Evolutionary conservation across 148 eudicot species (phyloP).

Genomic region (Camellia lanceoleosa): DNA sequence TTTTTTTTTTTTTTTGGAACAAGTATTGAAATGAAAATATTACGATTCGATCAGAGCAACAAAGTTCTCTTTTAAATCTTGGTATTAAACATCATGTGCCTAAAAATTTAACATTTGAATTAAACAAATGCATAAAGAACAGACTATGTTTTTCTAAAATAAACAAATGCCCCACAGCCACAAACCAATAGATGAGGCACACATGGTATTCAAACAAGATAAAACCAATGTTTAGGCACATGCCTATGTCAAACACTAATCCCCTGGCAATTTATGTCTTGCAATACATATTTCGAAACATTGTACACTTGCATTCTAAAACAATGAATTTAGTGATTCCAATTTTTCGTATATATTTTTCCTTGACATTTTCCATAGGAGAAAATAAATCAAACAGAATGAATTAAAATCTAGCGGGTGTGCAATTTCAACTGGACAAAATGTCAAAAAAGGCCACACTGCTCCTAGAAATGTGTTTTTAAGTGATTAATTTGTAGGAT

Average conservation of each 20-base stretch:
- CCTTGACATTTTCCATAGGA: neutral
- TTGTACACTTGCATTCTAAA: neutral
- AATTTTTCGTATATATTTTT: too few relatives aligned
- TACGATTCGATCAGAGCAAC: neutral
- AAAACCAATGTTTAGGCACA: neutral
- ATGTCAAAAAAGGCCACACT: too few relatives aligned
- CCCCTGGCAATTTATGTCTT: too few relatives aligned
- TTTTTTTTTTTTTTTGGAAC: too few relatives aligned
- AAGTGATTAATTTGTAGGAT: neutral
- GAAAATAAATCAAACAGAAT: neutral
- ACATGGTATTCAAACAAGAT: neutral
- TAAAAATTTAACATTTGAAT: constrained; percentile 2
- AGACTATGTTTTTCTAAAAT: neutral
- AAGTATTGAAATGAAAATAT: neutral
- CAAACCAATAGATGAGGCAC: neutral
- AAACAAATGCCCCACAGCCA: neutral
- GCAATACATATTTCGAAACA: neutral
- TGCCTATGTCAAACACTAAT: neutral
- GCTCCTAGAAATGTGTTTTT: too few relatives aligned
- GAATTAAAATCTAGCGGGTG: too few relatives aligned
- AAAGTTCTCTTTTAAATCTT: neutral
- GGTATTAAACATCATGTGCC: neutral
- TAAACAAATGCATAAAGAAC: neutral
- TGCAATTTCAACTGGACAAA: too few relatives aligned
- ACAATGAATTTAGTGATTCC: too few relatives aligned